These are phyloP conservation scores for Lasiodiplodia hormozganensis DNA, from an alignment of 2,329 filamentous ascomycete genomes.

Conservation along the genomic window DNA sequence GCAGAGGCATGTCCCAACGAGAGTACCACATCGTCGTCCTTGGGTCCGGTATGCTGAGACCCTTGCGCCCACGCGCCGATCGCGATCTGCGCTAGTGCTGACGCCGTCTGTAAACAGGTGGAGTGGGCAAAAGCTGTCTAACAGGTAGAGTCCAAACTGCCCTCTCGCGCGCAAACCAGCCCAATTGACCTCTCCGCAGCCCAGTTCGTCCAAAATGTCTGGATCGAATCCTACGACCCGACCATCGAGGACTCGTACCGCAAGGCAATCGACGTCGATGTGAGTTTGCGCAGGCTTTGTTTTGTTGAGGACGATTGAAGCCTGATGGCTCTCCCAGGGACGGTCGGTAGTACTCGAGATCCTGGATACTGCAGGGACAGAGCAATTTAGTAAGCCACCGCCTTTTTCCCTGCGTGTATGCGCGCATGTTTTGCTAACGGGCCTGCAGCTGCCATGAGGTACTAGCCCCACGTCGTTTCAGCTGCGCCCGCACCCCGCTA, in stretches of 20 bases:
- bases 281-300: slow-evolving; percentile 56
- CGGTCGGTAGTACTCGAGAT: slow-evolving; percentile 91
- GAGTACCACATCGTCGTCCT: slow-evolving; percentile 54
- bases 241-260: slow-evolving; percentile 69
- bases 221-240: slow-evolving; percentile 78
- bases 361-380: slow-evolving; percentile 88
- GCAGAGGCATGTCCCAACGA: slow-evolving; percentile 47
- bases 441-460: slow-evolving; percentile 63
- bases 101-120: slow-evolving; percentile 61
- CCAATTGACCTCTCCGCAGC: slow-evolving; percentile 52
- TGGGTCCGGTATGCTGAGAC: slow-evolving; percentile 45
- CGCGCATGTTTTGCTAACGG: slow-evolving; percentile 14
- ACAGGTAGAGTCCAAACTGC: slow-evolving; percentile 67
- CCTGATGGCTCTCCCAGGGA: slow-evolving; percentile 61
- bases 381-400: slow-evolving; percentile 82
- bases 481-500: slow-evolving; percentile 23
- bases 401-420: slow-evolving; percentile 4
- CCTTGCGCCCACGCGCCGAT: slow-evolving; percentile 32
- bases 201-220: slow-evolving; percentile 92
- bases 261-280: slow-evolving; percentile 76
- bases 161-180: slow-evolving; percentile 24
- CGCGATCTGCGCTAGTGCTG: slow-evolving; percentile 31
- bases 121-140: slow-evolving; percentile 90
- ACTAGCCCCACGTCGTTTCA: slow-evolving; percentile 34
- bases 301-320: slow-evolving; percentile 13